Evolutionary conservation across 1,284 basidiomycete species (phyloP), one percentile per base, ranked within the genome.

Genomic region (Ceratobasidium sp.): DNA sequence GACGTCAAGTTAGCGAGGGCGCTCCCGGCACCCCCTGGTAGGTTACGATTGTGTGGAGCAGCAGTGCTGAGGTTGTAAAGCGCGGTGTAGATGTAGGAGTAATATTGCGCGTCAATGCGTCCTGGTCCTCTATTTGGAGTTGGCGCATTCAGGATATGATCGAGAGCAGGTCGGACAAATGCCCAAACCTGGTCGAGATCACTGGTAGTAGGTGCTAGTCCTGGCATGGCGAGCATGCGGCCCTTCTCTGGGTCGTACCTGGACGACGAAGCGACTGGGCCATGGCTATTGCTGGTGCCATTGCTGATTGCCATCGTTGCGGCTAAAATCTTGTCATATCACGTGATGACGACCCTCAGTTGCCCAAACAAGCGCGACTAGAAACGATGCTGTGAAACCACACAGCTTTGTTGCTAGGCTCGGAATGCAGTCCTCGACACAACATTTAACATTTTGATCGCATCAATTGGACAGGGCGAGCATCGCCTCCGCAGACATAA

Each of bases 61-160:
- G 57, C 45, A 22, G 57, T 62, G 31, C 57, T 62, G 42, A 62
- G 57, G 34, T 62, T 62, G 45, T 62, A 62, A 3, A 62, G 60
- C 8, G 49, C 42, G 6, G 47, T 52, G 47, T 64, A 52, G 32
- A 64, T 52, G 35, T 52, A 38, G 7, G 60, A 35, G 35, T 64
- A 64, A 38, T 64, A 52, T n/a, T 45, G 32, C 3, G 60, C 60
- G 45, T 52, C 60, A 20, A 64, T 64, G 22, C 47, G 60, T 1
- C 47, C 60, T 3, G 60, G 60, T 22, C 52, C 60, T 17, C 31
- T 32, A 34, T 20, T 47, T 31, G 31, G 60, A 27, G 29, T 52
- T 17, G 60, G 35, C 8, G 60, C 60, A 22, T 31, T 15, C 20
- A 64, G 20, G 47, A 64, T 52, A 27, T 64, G 60, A 47, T 52